Conservation (phyloP, 73 alveolate species). For the Paramecium sexaurelia region DNA sequence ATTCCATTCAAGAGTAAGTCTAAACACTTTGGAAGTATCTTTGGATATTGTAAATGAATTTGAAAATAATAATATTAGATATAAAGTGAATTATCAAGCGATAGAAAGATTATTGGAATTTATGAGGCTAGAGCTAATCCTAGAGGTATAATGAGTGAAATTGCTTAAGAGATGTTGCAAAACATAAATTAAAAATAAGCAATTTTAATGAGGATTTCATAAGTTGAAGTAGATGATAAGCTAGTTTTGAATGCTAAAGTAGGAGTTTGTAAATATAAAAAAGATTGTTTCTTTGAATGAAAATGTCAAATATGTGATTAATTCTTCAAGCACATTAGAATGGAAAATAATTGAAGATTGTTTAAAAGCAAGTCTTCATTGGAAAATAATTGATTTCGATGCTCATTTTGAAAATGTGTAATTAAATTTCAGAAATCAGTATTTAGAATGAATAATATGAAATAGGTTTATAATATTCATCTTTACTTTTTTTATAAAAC, state of each 20-base stretch:
- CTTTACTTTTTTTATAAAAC: not conserved
- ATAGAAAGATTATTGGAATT: conserved; percentile 24
- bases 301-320: conserved; percentile 7
- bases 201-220: not conserved
- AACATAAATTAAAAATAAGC: not conserved
- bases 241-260: not conserved
- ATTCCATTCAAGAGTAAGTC: conserved; percentile 18
- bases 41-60: not conserved
- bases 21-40: conserved; percentile 24
- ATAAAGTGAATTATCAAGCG: not conserved
- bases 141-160: not conserved
- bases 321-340: not conserved
- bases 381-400: conserved; percentile 50
- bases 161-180: not conserved
- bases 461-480: not conserved
- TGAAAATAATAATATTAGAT: not conserved
- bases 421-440: conserved; percentile 37
- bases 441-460: conserved; percentile 25
- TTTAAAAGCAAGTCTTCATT: not conserved
- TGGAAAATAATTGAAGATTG: not conserved
- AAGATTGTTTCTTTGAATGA: conserved; percentile 12
- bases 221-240: not conserved
- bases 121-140: conserved; percentile 51
- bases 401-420: conserved; percentile 52
- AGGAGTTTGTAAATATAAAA: not conserved